Evolutionary conservation across 139 green algal genomes (phyloP).

Genomic region (Picochlorum sp.): DNA sequence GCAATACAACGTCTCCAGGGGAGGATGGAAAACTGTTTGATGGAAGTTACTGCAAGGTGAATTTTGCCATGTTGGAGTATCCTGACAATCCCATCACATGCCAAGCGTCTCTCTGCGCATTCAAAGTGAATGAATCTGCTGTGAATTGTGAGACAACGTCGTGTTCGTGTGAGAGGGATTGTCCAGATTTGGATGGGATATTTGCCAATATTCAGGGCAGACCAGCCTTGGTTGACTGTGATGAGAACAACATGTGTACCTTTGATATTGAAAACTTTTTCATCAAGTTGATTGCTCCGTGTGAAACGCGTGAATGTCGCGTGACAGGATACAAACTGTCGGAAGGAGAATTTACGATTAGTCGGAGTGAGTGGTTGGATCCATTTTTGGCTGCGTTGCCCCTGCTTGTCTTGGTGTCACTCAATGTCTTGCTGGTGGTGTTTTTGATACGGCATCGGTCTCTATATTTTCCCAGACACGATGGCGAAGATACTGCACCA

Average conservation of each 20-base stretch:
- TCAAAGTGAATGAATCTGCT: conserved; percentile 17
- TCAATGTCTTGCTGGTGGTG: conserved; percentile 20
- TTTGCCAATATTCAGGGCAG: conserved; percentile 21
- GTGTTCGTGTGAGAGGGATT: conserved; percentile 29
- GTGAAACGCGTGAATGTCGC: conserved; percentile 21
- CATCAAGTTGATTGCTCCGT: conserved; percentile 25
- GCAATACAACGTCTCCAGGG: conserved; percentile 37
- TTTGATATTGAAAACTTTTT: conserved; percentile 39
- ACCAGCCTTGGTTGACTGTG: conserved; percentile 17
- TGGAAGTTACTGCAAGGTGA: conserved; percentile 19
- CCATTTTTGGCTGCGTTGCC: conserved; percentile 39
- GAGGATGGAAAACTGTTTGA: neutral
- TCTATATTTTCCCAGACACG: neutral
- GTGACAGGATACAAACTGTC: conserved; percentile 10
- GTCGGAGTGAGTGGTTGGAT: conserved; percentile 12
- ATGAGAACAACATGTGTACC: conserved; percentile 14
- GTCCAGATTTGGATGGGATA: conserved; percentile 21
- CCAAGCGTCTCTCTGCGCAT: conserved; percentile 30
- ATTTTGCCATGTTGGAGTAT: conserved; percentile 21
- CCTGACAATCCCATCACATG: conserved; percentile 28
- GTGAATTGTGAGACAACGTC: conserved; percentile 27
- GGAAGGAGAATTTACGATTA: neutral
- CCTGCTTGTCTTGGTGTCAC: conserved; percentile 25
- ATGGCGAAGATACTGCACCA: no score
- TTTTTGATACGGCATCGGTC: conserved; percentile 9